A percentile compares a stretch with the other conserved stretches of the same genome.
Evolutionary conservation across 805 yeast species (phyloP).

Genomic region (Dipodascus geniculatus): DNA sequence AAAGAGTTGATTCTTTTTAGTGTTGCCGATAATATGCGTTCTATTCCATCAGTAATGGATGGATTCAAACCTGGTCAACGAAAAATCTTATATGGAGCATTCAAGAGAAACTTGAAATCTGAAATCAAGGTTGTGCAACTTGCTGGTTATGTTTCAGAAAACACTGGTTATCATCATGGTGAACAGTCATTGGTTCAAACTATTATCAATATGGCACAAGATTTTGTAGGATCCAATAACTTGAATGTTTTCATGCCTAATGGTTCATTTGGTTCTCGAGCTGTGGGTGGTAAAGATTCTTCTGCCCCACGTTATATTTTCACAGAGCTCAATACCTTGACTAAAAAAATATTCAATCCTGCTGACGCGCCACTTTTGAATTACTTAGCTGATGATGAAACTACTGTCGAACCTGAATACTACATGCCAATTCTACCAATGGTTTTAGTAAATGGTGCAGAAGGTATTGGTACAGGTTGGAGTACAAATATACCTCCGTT

Average conservation of each 20-base stretch:
- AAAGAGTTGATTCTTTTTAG: slow-evolving; percentile 90
- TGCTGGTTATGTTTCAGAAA: slow-evolving; percentile 80
- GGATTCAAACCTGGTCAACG: slow-evolving; percentile 97
- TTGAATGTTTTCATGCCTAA: slow-evolving; percentile 74
- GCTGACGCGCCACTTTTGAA: slow-evolving; percentile 67
- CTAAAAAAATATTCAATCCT: slow-evolving; percentile 65
- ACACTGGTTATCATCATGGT: slow-evolving; percentile 93
- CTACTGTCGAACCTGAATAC: slow-evolving; percentile 91
- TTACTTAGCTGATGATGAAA: slow-evolving; percentile 86
- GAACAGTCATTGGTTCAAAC: slow-evolving; percentile 81
- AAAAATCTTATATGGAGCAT: slow-evolving; percentile 80
- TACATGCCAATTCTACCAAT: slow-evolving; percentile 90
- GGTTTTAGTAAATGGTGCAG: slow-evolving; percentile 90
- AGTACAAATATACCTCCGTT: slow-evolving; percentile 84
- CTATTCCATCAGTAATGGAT: slow-evolving; percentile 87
- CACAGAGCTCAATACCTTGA: slow-evolving; percentile 69
- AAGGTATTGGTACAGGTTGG: slow-evolving; percentile 99
- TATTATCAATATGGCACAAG: slow-evolving; percentile 88
- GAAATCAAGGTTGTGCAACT: slow-evolving; percentile 87
- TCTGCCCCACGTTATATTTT: slow-evolving; percentile 96
- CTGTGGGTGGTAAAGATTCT: slow-evolving; percentile 95
- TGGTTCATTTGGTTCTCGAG: slow-evolving; percentile 95
- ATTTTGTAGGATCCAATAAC: slow-evolving; percentile 87
- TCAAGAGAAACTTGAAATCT: slow-evolving; percentile 60
- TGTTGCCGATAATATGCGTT: slow-evolving; percentile 92